Conservation (phyloP, 2,329 filamentous ascomycete species). For the Diplodia intermedia region DNA sequence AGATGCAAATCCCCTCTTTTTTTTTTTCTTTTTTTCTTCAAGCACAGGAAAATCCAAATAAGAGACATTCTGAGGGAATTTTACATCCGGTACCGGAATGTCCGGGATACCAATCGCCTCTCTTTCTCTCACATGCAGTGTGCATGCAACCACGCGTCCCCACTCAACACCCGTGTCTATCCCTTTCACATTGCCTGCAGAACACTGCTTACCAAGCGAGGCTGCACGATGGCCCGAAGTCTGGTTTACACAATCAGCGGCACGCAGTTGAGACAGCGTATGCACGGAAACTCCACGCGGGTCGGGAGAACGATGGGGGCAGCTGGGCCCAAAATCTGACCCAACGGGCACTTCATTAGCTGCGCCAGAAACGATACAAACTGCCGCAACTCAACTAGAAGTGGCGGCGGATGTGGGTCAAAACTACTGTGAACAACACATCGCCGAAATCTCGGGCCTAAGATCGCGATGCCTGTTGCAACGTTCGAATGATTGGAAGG, state of each 20-base stretch:
- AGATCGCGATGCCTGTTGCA: background rate
- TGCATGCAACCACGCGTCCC: background rate
- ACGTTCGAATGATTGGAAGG: background rate
- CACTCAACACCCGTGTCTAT: background rate
- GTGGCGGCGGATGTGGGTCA: background rate
- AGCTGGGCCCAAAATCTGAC: background rate
- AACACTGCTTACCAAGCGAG: background rate
- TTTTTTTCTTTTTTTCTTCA: background rate
- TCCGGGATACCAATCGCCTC: background rate
- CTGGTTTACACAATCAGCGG: background rate
- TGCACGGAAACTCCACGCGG: background rate
- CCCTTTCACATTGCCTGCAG: background rate
- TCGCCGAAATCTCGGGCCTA: conserved; percentile 8
- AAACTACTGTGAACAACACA: background rate
- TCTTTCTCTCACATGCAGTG: background rate
- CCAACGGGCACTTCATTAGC: background rate
- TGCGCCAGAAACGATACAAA: background rate
- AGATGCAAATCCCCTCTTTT: too few species aligned
- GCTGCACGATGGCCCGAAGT: background rate
- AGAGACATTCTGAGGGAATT: background rate
- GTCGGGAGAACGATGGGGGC: background rate
- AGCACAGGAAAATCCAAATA: background rate
- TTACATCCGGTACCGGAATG: background rate
- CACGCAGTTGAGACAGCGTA: background rate
- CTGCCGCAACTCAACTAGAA: background rate